Base-by-base conservation (phyloP, 257 asterid species). In the Nicotiana undulata region DNA sequence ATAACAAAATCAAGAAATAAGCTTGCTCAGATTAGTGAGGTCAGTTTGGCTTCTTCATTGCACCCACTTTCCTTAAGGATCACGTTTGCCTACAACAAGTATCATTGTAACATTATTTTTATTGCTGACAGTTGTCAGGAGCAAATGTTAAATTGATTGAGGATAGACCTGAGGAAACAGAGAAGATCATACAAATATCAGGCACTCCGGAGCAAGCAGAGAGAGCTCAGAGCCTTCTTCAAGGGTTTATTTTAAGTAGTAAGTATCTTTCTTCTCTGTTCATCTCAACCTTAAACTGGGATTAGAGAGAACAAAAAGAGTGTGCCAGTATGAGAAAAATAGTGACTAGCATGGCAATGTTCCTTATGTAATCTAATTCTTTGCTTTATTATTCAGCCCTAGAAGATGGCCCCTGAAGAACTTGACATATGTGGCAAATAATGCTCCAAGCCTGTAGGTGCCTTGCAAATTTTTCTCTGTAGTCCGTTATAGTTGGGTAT, bases 171-270 rank as follows among this genome's bases (percentile, higher is more conserved):
- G 97, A 95, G 67, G 79, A 76, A 66, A 89, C 90, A 2, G 95
- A 90, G 85, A 93, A 93, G 89, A 82, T 87, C 9, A 88, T 95
- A 44, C 99, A 92, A 84, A 93, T 95, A 90, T 90, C 97, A 9
- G 99, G 98, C 17, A 92, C 95, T 16, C 94, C 93, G 18, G 99
- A 95, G 85, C 99, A 95, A 89, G 90, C 99, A 2, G 98, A 95
- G 89, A 91, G 92, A 85, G 99, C 99, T 81, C 97, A 95, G 89
- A 93, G 97, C 89, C 80, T 95, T 88, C 99, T 95, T 86, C 97
- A 95, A 87, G 98, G 99, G 56, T 95, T 95, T 82, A 93, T 95
- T 84, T 86, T 92, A 85, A 95, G 97, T 91, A 91, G 99, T 95
- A 89, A 88, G 92, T 87, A 72, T 61, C 87, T 74, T 82, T 81